A percentile compares a stretch with the other conserved stretches of the same genome.
These are phyloP conservation scores for Collybia mongolica DNA, from an alignment of 768 basidiomycete species.

Conservation along the genomic window DNA sequence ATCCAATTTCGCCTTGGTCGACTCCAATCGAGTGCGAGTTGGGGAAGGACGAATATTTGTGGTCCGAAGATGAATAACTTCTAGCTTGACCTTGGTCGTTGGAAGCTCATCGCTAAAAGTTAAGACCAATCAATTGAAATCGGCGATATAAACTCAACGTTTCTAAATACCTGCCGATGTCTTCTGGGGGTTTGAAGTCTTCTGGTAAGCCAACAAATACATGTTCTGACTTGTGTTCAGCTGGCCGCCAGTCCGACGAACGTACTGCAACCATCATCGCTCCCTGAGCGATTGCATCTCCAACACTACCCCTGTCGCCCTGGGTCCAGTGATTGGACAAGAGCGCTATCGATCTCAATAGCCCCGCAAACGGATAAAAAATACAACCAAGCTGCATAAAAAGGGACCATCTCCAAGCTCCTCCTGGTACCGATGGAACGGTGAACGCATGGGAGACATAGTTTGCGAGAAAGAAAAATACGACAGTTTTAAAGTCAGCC, in stretches of 20 bases:
- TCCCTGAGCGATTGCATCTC: background rate
- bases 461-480: slow-evolving; percentile 3
- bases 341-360: background rate
- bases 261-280: background rate
- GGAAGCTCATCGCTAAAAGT: too few relatives aligned
- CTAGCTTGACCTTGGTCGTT: too few relatives aligned
- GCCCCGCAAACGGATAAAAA: background rate
- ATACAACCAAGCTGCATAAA: background rate
- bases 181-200: too few relatives aligned
- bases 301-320: background rate
- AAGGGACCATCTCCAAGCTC: background rate
- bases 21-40: too few relatives aligned
- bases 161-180: background rate
- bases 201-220: too few relatives aligned
- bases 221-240: background rate
- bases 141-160: background rate
- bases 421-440: background rate
- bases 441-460: background rate
- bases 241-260: background rate
- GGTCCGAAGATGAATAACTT: too few relatives aligned
- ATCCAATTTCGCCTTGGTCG: background rate
- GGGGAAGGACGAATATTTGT: background rate
- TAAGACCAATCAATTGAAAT: background rate
- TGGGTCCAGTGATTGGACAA: background rate
- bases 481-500: background rate